Evolutionary conservation across 2,329 filamentous ascomycete species (phyloP), one percentile per base, ranked within the genome.

Genomic region (Trichoderma citrinoviride): DNA sequence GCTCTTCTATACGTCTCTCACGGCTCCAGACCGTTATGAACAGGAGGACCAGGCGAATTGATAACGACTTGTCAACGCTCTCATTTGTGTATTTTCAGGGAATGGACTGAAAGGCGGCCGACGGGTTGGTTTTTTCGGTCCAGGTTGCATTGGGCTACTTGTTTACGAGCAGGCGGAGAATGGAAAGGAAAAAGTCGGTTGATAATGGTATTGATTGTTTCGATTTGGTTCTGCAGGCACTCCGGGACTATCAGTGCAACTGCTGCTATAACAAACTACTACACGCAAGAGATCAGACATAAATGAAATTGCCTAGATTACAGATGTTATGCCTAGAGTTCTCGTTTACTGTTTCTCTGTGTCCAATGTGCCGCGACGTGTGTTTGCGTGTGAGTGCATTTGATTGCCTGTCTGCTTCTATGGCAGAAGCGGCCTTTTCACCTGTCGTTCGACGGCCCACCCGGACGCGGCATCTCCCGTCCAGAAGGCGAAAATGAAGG

Each of bases 1-100:
- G 33, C 53, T 56, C 50, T 52, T 55, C 49, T 61, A 49, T 40
- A 61, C 21, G 54, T 60, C 49, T 65, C 21, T 43, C 21, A 58
- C 56, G 64, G 64, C 64, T 58, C 55, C 64, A 65, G 56, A 61
- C 64, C 64, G 64, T 60, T 44, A 49, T 49, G 64, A 60, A 53
- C 56, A 55, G 55, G 57, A 43, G 49, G 64, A 55, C 55, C 43
- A 49, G 61, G 50, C 61, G 52, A 33, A 41, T 55, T 63, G 61
- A 63, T 63, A 43, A 63, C 56, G 61, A 63, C 61, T 41, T 63
- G 52, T 63, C 61, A 41, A 58, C 43, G 62, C 55, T 60, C 54
- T 60, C 53, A 52, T 65, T 58, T 58, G 41, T 65, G 49, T 52
- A 33, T 63, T 17, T 52, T 57, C 29, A 57, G 43, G 58, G 25